A percentile compares a stretch with the other conserved stretches of the same genome.
Conservation (phyloP, 2,329 filamentous ascomycete species). For the Coleophoma eucalyptorum region DNA sequence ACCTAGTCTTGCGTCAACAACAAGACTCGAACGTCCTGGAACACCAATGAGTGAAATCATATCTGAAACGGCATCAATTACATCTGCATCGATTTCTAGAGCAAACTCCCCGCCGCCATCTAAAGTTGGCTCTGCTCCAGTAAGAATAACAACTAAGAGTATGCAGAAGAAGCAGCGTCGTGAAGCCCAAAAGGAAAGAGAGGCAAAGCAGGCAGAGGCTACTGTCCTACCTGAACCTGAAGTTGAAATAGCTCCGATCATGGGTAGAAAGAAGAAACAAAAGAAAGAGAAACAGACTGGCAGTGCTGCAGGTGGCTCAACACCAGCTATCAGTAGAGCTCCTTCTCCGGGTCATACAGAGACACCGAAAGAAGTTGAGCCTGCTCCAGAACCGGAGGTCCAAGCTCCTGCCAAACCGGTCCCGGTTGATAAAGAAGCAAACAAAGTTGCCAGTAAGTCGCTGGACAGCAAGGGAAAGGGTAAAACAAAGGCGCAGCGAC, state of each 20-base stretch:
- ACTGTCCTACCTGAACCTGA: slow-evolving; percentile 27
- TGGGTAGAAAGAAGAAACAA: slow-evolving; percentile 81
- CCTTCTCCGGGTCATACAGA: slow-evolving; percentile 16
- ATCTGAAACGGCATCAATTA: slow-evolving; percentile 73
- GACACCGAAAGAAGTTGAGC: slow-evolving; percentile 12
- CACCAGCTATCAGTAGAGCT: slow-evolving; percentile 21
- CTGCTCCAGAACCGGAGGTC: slow-evolving; percentile 2
- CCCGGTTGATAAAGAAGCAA: slow-evolving; percentile 10
- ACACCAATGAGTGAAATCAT: slow-evolving; percentile 71
- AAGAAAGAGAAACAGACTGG: slow-evolving; percentile 62
- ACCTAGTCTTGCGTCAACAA: slow-evolving; percentile 44
- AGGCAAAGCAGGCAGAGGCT: slow-evolving; percentile 36
- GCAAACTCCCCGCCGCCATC: slow-evolving; percentile 67
- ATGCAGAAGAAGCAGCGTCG: slow-evolving; percentile 74
- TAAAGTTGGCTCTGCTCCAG: slow-evolving; percentile 64
- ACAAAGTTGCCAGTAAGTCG: slow-evolving; percentile 9
- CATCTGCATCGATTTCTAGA: slow-evolving; percentile 69
- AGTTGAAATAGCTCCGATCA: slow-evolving; percentile 61
- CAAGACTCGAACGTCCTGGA: slow-evolving; percentile 51
- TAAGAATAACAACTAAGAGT: slow-evolving; percentile 70
- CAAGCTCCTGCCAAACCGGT: slow-evolving; percentile 6
- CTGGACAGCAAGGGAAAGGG: slow-evolving; percentile 15
- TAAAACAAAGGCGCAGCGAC: slow-evolving; percentile 19
- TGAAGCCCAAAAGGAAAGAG: slow-evolving; percentile 62
- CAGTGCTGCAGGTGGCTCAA: slow-evolving; percentile 21